A percentile compares a stretch with the other conserved stretches of the same genome.
phyloP scores from a whole-genome alignment of 192 early-diverging fungal species.

The Backusella liffmaniae region DNA sequence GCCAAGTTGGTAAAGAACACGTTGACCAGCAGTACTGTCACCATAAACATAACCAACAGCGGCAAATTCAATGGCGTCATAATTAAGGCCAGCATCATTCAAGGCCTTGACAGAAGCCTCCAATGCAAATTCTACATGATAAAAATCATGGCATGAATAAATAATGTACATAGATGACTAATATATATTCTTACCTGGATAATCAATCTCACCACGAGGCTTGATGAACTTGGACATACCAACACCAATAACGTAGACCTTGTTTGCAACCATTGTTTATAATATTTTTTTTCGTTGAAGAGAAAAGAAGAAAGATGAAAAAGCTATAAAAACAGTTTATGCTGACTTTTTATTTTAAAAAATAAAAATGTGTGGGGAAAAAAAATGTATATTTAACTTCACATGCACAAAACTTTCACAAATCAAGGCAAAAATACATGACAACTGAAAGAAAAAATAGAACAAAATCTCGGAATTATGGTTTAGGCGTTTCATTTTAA shows the following conservation, averaged over 20 bases:
- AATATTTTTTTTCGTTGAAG: neutral
- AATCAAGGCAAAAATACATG: neutral
- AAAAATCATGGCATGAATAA: neutral
- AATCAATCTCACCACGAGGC: conserved; percentile 49
- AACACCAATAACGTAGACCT: conserved; percentile 47
- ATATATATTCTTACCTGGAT: conserved; percentile 21
- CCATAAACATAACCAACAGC: conserved; percentile 53
- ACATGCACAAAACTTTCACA: neutral
- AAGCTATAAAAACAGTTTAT: neutral
- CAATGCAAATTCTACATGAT: conserved; percentile 46
- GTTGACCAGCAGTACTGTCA: conserved; percentile 69
- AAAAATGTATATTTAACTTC: neutral
- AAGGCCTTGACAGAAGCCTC: conserved; percentile 71
- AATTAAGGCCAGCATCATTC: conserved; percentile 66
- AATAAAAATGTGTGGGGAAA: neutral
- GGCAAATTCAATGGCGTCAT: conserved; percentile 62
- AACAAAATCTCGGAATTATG: neutral
- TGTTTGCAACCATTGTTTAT: neutral
- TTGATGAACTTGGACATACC: conserved; percentile 65
- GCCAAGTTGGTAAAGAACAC: conserved; percentile 71
- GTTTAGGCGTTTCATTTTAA: neutral
- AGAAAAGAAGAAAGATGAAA: neutral
- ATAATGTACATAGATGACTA: too few species aligned
- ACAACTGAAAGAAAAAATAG: neutral
- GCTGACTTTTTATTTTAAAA: neutral